Evolutionary conservation across 306 rosid species (phyloP).

Genomic region (Dalbergia cultrata): DNA sequence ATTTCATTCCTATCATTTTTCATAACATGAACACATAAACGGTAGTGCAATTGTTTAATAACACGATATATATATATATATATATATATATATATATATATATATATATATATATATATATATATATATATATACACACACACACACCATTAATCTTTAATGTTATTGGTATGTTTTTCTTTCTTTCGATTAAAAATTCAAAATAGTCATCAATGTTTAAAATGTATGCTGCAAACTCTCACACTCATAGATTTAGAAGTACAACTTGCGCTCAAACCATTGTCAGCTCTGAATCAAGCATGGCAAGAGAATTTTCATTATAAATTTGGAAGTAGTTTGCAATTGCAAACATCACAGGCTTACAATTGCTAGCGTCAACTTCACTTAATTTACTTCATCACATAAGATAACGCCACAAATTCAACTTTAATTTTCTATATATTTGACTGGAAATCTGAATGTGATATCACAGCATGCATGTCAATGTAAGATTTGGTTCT

Average conservation of each 20-base stretch:
- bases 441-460: slow-evolving; percentile 14
- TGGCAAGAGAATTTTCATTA: background rate
- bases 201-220: too few relatives aligned
- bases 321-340: slow-evolving; percentile 1
- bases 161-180: background rate
- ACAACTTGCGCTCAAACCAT: background rate
- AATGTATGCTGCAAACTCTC: background rate
- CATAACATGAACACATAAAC: background rate
- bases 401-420: slow-evolving; percentile 3
- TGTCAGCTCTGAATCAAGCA: background rate
- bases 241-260: background rate
- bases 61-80: background rate
- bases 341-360: background rate
- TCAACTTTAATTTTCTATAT: background rate
- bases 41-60: background rate
- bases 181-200: background rate
- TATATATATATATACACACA: too few relatives aligned
- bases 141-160: background rate
- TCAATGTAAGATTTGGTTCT: slow-evolving; percentile 8
- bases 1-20: too few relatives aligned
- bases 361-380: background rate
- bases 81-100: too few relatives aligned
- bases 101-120: too few relatives aligned
- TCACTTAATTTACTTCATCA: background rate
- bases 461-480: background rate